phyloP scores from a whole-genome alignment of 2,329 filamentous ascomycete genomes.

The Aspergillus intermedius region DNA sequence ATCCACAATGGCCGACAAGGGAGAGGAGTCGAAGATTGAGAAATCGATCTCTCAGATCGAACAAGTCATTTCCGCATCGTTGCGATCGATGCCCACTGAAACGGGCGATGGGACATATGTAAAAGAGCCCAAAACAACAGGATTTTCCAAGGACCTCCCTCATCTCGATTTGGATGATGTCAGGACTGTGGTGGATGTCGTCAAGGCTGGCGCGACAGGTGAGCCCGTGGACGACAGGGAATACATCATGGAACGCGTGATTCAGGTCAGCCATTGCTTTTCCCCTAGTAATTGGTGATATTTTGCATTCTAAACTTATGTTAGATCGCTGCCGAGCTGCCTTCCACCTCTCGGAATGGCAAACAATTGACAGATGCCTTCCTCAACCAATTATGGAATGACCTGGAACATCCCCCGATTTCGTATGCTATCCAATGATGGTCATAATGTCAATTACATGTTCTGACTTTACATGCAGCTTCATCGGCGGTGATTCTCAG shows the following conservation, averaged over 20 bases:
- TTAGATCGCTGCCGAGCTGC: constrained; percentile 33
- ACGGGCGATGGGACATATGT: constrained; percentile 38
- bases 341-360: constrained; percentile 27
- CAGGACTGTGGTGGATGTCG: constrained; percentile 33
- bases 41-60: constrained; percentile 32
- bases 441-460: constrained; percentile 18
- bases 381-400: constrained; percentile 49
- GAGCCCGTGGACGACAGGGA: constrained; percentile 55
- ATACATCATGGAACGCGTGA: constrained; percentile 55
- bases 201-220: constrained; percentile 41
- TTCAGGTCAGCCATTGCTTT: constrained; percentile 32
- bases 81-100: constrained; percentile 36
- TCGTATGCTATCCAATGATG: constrained; percentile 31
- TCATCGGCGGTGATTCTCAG: constrained; percentile 30
- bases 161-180: constrained; percentile 43
- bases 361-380: constrained; percentile 44
- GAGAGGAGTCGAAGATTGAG: constrained; percentile 21
- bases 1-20: constrained; percentile 15
- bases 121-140: constrained; percentile 26
- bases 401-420: constrained; percentile 50
- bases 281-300: too few relatives aligned
- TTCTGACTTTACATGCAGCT: constrained; percentile 17
- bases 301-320: constrained; percentile 1
- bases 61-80: constrained; percentile 35
- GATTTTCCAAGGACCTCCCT: constrained; percentile 40